Evolutionary conservation across 208 protist species (phyloP).

Genomic region (Porcisia hertigi): DNA sequence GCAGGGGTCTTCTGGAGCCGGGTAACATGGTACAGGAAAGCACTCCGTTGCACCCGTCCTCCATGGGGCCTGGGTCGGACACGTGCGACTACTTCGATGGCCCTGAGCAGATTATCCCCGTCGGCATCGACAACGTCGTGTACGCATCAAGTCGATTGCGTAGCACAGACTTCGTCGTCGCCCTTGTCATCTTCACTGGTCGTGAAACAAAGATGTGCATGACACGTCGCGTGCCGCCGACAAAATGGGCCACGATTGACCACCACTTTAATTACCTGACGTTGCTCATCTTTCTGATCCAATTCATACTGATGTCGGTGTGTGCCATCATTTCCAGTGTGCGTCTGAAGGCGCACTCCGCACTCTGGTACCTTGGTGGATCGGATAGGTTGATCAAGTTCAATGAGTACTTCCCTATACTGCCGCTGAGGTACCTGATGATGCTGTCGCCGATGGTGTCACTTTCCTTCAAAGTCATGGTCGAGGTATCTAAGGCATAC

Average conservation of each 20-base stretch:
- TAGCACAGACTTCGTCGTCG: conserved; percentile 86
- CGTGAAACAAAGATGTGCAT: conserved; percentile 91
- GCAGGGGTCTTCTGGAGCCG: conserved; percentile 2
- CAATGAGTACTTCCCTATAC: conserved; percentile 65
- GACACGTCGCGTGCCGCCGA: conserved; percentile 72
- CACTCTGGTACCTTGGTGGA: conserved; percentile 69
- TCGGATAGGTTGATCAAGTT: conserved; percentile 16
- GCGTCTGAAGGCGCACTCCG: conserved; percentile 27
- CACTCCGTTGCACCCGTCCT: neutral
- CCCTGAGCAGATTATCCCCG: conserved; percentile 25
- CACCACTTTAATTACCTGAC: conserved; percentile 73
- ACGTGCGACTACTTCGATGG: conserved; percentile 10
- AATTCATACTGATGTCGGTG: conserved; percentile 79
- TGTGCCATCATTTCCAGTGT: conserved; percentile 66
- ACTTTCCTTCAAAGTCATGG: conserved; percentile 95
- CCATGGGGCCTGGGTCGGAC: neutral
- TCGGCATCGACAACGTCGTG: conserved; percentile 75
- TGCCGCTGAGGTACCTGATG: conserved; percentile 90
- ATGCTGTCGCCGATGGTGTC: conserved; percentile 95
- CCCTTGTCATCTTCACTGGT: conserved; percentile 92
- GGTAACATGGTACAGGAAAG: too few relatives aligned
- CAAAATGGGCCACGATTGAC: conserved; percentile 93
- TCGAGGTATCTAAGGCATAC: conserved; percentile 92
- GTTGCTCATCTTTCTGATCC: conserved; percentile 88
- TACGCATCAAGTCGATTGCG: conserved; percentile 69